Evolutionary conservation across 352 stramenopile species (phyloP), one percentile per base, ranked within the genome.

Genomic region (Pythium angustatum): DNA sequence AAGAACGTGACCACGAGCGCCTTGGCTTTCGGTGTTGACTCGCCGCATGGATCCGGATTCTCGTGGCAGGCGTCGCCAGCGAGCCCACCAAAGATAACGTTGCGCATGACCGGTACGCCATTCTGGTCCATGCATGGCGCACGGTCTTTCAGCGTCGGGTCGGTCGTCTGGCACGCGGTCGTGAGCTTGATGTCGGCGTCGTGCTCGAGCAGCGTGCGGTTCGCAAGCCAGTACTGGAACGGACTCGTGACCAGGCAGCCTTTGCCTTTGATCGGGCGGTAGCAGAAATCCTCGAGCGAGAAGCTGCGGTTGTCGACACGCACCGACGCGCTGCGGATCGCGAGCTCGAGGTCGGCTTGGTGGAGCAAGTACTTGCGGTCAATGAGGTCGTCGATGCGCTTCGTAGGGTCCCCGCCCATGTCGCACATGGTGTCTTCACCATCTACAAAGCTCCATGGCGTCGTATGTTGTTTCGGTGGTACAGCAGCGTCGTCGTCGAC

Each of bases 101-200:
- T 83, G 40, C 80, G 76, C 85, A 96, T 96, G 7, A 96, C 90
- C 2, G 90, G 88, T 9, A 95, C 74, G n/a, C 90, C 90, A 55
- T 93, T 97, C 68, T 92, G 72, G 61, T 97, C 89, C 83, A 97
- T 93, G 33, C 89, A 97, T 8, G 87, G 87, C 9, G 85, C 73
- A 40, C 62, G 67, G 14, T 86, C 47, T 47, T 87, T 76, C 3
- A 91, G 71, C 7, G 47, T 52, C 5, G 68, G 65, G 36, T 92
- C 80, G 14, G 70, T 88, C 0, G 87, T 97, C 64, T 97, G 89
- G 41, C 89, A 97, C 8, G 87, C 85, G 1, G 86, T 85, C 30
- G 89, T 97, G 66, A 96, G 85, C 62, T 94, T 95, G 28, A 94
- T 85, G 43, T 93, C 81, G 6, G 83, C 77, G 58, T 97, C 89